Conservation (phyloP, 306 rosid species). For the Castanopsis chinensis region DNA sequence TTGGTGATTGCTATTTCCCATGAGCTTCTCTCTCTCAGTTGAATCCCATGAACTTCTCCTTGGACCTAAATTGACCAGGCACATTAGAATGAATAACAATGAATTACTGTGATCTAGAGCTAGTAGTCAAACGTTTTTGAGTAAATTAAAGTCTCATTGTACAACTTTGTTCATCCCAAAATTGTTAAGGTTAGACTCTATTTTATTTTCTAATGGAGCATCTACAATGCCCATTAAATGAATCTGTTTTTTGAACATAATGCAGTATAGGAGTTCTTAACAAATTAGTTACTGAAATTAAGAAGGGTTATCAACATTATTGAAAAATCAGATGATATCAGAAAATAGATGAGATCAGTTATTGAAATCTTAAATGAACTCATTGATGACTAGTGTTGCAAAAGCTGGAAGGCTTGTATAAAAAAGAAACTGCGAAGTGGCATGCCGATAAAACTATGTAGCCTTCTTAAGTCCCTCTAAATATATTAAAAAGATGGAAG, state of each 20-base stretch:
- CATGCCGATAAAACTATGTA: neutral
- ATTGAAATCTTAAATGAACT: no score
- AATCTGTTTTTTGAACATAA: neutral
- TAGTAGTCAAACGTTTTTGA: neutral
- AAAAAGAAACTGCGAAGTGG: neutral
- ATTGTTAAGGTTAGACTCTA: neutral
- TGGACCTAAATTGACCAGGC: neutral
- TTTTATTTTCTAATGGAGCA: neutral
- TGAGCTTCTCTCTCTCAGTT: neutral
- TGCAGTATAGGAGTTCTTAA: neutral
- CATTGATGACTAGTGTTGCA: no score
- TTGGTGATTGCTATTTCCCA: neutral
- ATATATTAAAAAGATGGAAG: no score
- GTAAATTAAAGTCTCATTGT: neutral
- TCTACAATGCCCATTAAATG: neutral
- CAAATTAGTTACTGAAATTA: neutral
- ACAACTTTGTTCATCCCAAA: neutral
- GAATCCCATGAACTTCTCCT: neutral
- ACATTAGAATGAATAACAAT: neutral
- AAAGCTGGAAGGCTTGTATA: no score
- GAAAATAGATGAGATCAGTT: neutral
- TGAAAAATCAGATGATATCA: neutral
- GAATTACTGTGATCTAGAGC: neutral
- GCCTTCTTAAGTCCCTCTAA: no score
- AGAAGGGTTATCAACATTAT: neutral